Evolutionary conservation across 371 early-diverging fungal genomes (phyloP).

Genomic region (Basidiobolus meristosporus): DNA sequence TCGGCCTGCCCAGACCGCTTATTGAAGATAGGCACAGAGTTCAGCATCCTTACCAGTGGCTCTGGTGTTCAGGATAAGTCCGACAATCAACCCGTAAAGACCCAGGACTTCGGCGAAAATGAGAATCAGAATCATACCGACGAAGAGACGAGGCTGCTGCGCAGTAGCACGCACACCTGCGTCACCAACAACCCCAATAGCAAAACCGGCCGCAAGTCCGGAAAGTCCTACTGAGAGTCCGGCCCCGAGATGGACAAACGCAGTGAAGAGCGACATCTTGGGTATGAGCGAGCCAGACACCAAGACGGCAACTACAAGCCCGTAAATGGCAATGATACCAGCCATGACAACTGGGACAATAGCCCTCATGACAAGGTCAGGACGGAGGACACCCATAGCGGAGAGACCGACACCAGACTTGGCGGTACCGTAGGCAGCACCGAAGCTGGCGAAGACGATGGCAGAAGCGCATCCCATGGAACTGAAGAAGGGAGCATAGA

Average conservation of each 20-base stretch:
- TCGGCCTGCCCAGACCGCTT: no score
- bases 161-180: constrained; percentile 69
- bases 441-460: constrained; percentile 83
- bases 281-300: neutral
- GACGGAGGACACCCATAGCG: constrained; percentile 72
- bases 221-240: constrained; percentile 72
- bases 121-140: constrained; percentile 71
- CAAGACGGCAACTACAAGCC: constrained; percentile 69
- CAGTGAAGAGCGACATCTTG: constrained; percentile 12
- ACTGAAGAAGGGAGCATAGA: constrained; percentile 93
- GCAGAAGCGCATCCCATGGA: constrained; percentile 91
- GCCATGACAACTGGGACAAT: constrained; percentile 85
- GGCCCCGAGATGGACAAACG: constrained; percentile 68
- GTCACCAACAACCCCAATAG: constrained; percentile 82
- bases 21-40: no score
- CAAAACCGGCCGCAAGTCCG: constrained; percentile 81
- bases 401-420: constrained; percentile 79
- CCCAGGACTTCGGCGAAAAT: no score
- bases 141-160: constrained; percentile 64
- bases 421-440: constrained; percentile 86
- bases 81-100: constrained; percentile 76
- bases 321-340: constrained; percentile 87
- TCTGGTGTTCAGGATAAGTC: constrained; percentile 62
- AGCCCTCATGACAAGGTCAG: constrained; percentile 74
- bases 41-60: constrained; percentile 9